These are phyloP conservation scores for Coccomyxa sp. DNA, from an alignment of 139 green algal genomes.

Conservation along the genomic window DNA sequence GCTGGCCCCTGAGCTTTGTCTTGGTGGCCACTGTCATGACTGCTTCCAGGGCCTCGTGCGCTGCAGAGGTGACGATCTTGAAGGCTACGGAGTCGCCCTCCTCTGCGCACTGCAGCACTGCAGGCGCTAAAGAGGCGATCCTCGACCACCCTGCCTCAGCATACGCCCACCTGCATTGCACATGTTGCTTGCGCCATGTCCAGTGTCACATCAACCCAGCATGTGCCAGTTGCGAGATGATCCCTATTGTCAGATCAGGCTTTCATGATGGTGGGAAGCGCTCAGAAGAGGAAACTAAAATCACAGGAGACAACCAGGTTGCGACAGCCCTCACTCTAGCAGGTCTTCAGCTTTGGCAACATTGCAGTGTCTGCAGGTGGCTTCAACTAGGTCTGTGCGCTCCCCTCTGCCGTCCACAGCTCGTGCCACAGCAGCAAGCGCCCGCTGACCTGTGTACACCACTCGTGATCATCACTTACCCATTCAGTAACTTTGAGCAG, in stretches of 20 bases:
- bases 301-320: too few relatives aligned
- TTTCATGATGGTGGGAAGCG: background rate
- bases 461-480: too few relatives aligned
- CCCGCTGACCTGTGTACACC: constrained; percentile 10
- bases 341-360: constrained; percentile 6
- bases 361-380: background rate
- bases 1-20: background rate
- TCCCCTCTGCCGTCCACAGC: constrained; percentile 11
- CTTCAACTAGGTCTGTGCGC: background rate
- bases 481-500: too few relatives aligned
- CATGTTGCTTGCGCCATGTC: background rate
- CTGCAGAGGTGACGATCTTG: background rate
- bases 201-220: background rate
- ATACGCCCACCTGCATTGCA: constrained; percentile 19
- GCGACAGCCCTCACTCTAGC: constrained; percentile 6
- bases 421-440: constrained; percentile 9
- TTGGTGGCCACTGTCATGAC: background rate
- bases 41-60: background rate
- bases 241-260: background rate
- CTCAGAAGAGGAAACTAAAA: too few relatives aligned
- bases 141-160: constrained; percentile 14
- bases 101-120: constrained; percentile 11
- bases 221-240: background rate
- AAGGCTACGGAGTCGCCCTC: constrained; percentile 5
- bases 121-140: constrained; percentile 11